These are phyloP conservation scores for Sporothrix inflata DNA, from an alignment of 2,329 filamentous ascomycete genomes.

Conservation along the genomic window DNA sequence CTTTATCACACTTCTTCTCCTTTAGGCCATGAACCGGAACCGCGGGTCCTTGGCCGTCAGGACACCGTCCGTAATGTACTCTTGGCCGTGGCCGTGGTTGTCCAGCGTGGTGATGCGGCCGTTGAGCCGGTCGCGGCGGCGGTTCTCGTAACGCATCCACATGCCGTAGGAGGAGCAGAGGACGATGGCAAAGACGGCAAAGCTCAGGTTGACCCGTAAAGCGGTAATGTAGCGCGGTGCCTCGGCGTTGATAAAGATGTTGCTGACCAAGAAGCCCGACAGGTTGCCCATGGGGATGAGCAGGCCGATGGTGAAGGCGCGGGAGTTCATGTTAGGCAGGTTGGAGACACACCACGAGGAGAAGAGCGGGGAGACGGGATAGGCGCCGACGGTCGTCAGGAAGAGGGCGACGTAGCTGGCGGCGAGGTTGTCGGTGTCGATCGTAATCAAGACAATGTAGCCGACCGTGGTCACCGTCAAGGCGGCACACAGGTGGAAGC, in stretches of 20 bases:
- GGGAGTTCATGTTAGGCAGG: constrained; percentile 35
- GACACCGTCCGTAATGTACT: background rate
- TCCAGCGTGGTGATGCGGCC: background rate
- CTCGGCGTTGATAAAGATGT: constrained; percentile 33
- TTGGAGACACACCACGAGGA: constrained; percentile 36
- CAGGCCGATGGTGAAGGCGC: constrained; percentile 34
- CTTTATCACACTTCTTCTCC: no score
- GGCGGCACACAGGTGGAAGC: constrained; percentile 28
- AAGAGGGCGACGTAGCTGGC: constrained; percentile 34
- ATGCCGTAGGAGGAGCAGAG: background rate
- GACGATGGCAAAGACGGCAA: background rate
- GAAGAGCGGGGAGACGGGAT: constrained; percentile 32
- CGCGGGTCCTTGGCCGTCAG: background rate
- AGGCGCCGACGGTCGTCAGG: constrained; percentile 32
- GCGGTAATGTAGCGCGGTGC: constrained; percentile 31
- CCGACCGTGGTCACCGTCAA: constrained; percentile 3
- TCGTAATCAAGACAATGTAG: constrained; percentile 29
- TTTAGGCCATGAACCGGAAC: background rate
- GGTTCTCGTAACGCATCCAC: background rate
- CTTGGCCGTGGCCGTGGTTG: background rate
- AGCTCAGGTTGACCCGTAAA: background rate
- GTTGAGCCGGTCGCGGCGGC: background rate
- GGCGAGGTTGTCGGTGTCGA: constrained; percentile 31
- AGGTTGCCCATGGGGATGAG: constrained; percentile 36
- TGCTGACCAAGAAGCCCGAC: constrained; percentile 32